Evolutionary conservation across 257 asterid genomes (phyloP), one percentile per base, ranked within the genome.

Genomic region (Rauvolfia tetraphylla): DNA sequence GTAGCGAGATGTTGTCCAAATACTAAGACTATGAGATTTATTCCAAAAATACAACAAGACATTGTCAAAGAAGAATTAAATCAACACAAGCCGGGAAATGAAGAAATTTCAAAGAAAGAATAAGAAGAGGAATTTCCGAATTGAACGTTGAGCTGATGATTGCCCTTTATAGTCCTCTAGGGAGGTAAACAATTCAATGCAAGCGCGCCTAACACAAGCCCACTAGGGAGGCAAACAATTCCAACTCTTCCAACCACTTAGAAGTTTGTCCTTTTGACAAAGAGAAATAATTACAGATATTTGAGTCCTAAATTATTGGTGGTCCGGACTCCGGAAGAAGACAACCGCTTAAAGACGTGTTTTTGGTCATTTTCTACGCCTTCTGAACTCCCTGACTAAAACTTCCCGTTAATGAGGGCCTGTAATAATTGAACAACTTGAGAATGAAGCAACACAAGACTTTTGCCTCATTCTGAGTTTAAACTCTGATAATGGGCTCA

Each of bases 241-340:
- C 73, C 56, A n/a, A 69, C 54, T 41, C 53, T 22, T 69, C 58
- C 38, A 46, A 44, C 78, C 63, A 62, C 38, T 7, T 2, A 41
- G 57, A 1, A 62, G 42, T 5, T 74, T 62, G 42, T 31, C 3
- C 62, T 59, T 57, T 44, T 69, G 71, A 69, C 46, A 13, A 12
- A 0, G 11, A 39, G 39, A 79, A 56, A 36, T 56, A 22, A 41
- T 34, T 11, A 58, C 44, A 61, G 76, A 41, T 36, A 65, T 44
- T 67, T 78, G 39, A 61, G 36, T n/a, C 62, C 69, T 74, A 51
- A 59, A 70, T 79, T 71, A 82, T 82, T 79, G 83, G 81, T 79
- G 83, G 85, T 57, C 83, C 68, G 38, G 54, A 41, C n/a, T n/a
- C n/a, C n/a, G n/a, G 44, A 46, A 7, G 66, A 42, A 34, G 56